Conservation (phyloP, 1,284 basidiomycete genomes). For the Anthracocystis panici-leucophaei region DNA sequence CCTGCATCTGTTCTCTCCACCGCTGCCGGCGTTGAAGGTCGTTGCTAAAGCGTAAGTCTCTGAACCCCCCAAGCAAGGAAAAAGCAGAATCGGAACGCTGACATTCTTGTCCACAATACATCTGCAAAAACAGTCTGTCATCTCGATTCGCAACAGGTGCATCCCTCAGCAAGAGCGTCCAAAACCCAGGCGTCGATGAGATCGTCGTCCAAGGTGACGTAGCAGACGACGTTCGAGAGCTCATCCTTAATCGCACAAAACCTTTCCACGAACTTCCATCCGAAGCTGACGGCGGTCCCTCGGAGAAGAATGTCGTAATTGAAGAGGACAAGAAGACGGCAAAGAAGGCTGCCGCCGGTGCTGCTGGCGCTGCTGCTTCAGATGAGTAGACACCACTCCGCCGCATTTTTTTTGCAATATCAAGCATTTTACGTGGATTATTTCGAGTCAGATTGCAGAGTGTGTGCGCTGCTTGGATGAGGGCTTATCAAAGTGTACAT, state of each 20-base stretch:
- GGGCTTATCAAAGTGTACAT: background rate
- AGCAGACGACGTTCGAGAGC: slow-evolving; percentile 59
- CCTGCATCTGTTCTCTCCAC: slow-evolving; percentile 66
- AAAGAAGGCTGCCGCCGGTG: slow-evolving; percentile 52
- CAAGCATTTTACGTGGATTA: background rate
- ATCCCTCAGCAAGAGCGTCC: slow-evolving; percentile 64
- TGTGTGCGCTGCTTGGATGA: background rate
- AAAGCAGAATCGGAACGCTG: background rate
- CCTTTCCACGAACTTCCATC: slow-evolving; percentile 65
- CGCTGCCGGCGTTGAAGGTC: slow-evolving; percentile 65
- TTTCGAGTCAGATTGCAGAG: background rate
- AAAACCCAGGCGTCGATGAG: slow-evolving; percentile 65
- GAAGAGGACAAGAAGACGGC: slow-evolving; percentile 65
- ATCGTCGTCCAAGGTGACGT: slow-evolving; percentile 69
- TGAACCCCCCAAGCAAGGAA: too few species aligned
- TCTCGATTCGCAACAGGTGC: slow-evolving; percentile 67
- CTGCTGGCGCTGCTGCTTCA: slow-evolving; percentile 11
- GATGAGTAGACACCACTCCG: slow-evolving; percentile 17
- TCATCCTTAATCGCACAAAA: slow-evolving; percentile 61
- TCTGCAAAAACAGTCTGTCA: slow-evolving; percentile 42
- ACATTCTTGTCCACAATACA: background rate
- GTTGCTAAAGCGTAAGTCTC: slow-evolving; percentile 64
- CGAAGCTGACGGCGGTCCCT: slow-evolving; percentile 58
- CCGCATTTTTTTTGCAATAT: background rate
- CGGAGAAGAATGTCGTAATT: slow-evolving; percentile 62